Evolutionary conservation across 2,329 filamentous ascomycete species (phyloP).

Genomic region (Trichophyton schoenleinii): DNA sequence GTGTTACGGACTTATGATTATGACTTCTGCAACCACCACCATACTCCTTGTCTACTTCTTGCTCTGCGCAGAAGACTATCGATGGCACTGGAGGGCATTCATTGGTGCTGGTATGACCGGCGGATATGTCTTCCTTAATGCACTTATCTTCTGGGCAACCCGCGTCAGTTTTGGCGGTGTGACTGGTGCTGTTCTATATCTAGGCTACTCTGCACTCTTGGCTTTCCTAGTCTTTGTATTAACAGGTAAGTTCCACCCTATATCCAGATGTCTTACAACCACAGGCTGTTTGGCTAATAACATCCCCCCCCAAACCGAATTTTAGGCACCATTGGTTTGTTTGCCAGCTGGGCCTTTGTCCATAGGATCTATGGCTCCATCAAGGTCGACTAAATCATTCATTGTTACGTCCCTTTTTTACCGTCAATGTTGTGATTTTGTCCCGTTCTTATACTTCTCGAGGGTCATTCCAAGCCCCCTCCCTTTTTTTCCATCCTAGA

Average conservation of each 20-base stretch:
- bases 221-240: slow-evolving; percentile 87
- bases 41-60: slow-evolving; percentile 93
- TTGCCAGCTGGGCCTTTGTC: slow-evolving; percentile 88
- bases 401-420: not conserved
- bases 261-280: slow-evolving; percentile 3
- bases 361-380: slow-evolving; percentile 93
- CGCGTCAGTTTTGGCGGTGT: slow-evolving; percentile 75
- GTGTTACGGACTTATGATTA: slow-evolving; percentile 93
- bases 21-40: slow-evolving; percentile 84
- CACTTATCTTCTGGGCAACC: slow-evolving; percentile 78
- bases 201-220: slow-evolving; percentile 83
- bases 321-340: slow-evolving; percentile 84
- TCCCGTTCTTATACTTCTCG: not conserved
- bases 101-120: slow-evolving; percentile 81
- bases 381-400: slow-evolving; percentile 74
- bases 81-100: slow-evolving; percentile 98
- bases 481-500: not conserved
- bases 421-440: not conserved
- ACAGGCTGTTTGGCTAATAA: slow-evolving; percentile 10
- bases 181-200: slow-evolving; percentile 77
- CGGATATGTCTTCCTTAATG: slow-evolving; percentile 82
- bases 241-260: slow-evolving; percentile 55
- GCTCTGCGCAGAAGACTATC: slow-evolving; percentile 91
- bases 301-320: not conserved
- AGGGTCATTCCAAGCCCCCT: not conserved